phyloP scores from a whole-genome alignment of 2,329 filamentous ascomycete species.

The Microsporum canis region DNA sequence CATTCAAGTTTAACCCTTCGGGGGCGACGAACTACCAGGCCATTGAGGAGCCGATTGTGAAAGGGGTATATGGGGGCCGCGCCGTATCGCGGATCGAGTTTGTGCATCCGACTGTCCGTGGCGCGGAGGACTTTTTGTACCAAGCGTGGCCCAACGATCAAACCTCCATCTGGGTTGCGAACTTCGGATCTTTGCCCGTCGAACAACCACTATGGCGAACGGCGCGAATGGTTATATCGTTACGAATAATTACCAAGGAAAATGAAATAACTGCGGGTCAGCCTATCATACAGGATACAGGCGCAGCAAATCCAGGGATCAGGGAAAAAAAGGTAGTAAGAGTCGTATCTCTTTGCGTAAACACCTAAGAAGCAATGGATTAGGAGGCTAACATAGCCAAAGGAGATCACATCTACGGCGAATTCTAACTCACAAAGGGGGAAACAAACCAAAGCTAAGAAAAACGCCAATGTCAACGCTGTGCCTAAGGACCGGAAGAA shows the following conservation, averaged over 20 bases:
- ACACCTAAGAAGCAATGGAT: neutral
- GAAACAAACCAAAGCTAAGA: neutral
- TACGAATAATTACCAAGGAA: neutral
- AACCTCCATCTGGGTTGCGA: constrained; percentile 13
- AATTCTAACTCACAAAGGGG: neutral
- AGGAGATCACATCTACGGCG: neutral
- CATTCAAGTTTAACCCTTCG: constrained; percentile 19
- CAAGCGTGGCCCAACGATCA: constrained; percentile 19
- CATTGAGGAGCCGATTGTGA: constrained; percentile 22
- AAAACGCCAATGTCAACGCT: neutral
- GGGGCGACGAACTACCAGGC: constrained; percentile 18
- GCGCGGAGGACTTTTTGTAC: constrained; percentile 19
- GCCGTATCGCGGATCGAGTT: constrained; percentile 17
- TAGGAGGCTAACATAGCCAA: neutral
- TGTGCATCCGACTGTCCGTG: constrained; percentile 19
- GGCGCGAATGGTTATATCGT: neutral
- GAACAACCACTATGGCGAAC: constrained; percentile 1
- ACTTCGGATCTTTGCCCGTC: constrained; percentile 8
- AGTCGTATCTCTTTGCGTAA: neutral
- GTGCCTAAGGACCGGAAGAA: neutral
- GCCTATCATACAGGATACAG: neutral
- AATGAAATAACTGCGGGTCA: neutral
- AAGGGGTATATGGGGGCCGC: constrained; percentile 12
- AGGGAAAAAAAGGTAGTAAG: neutral
- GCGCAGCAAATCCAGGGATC: neutral